These are phyloP conservation scores for Candida corydali DNA, from an alignment of 805 yeast species.

Conservation along the genomic window DNA sequence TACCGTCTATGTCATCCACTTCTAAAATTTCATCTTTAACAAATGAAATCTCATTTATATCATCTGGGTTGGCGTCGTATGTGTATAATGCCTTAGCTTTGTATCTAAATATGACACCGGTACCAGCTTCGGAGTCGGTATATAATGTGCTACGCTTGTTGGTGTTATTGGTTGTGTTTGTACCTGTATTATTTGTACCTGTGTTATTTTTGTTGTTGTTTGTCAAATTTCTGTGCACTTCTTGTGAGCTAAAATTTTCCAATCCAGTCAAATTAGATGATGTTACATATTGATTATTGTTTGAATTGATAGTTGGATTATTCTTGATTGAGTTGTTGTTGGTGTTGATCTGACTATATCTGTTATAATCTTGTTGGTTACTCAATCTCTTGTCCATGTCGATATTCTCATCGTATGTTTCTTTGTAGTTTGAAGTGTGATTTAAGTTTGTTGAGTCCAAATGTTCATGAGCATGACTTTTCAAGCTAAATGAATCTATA, in stretches of 20 bases:
- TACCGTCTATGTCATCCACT: slow-evolving; percentile 88
- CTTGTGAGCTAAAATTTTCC: slow-evolving; percentile 47
- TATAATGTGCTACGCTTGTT: slow-evolving; percentile 19
- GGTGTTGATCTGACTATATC: slow-evolving; percentile 17
- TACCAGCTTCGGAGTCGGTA: slow-evolving; percentile 17
- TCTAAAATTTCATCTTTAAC: slow-evolving; percentile 87
- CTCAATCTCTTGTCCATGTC: background rate
- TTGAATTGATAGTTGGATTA: slow-evolving; percentile 22
- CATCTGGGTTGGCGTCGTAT: slow-evolving; percentile 88
- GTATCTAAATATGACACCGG: slow-evolving; percentile 59
- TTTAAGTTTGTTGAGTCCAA: slow-evolving; percentile 4
- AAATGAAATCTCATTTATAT: slow-evolving; percentile 87
- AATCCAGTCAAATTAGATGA: slow-evolving; percentile 58
- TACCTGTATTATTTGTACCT: background rate
- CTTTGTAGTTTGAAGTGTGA: too few relatives aligned
- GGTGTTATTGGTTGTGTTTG: slow-evolving; percentile 9
- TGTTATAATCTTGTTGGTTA: slow-evolving; percentile 18
- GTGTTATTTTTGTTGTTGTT: slow-evolving; percentile 13
- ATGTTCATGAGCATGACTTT: slow-evolving; percentile 28
- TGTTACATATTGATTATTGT: slow-evolving; percentile 33
- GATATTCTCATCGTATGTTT: too few relatives aligned
- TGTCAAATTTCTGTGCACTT: slow-evolving; percentile 30
- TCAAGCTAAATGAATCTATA: slow-evolving; percentile 76
- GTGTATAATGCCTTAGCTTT: slow-evolving; percentile 83
- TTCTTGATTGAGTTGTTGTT: slow-evolving; percentile 24